Evolutionary conservation across 2,329 filamentous ascomycete species (phyloP).

Genomic region (Arthrinium puccinioides): DNA sequence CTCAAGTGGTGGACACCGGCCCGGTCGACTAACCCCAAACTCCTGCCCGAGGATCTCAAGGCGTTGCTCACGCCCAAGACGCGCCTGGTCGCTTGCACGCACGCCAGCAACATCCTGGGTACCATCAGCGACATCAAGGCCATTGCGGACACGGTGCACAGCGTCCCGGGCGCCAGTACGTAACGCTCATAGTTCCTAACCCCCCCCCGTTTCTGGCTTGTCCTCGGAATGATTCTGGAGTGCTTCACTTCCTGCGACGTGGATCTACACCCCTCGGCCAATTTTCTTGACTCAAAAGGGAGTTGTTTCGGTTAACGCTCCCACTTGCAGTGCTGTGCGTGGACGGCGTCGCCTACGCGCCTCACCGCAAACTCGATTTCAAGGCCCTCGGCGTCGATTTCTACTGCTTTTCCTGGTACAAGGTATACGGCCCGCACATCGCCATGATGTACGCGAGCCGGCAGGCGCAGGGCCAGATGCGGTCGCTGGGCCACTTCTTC

Average conservation of each 20-base stretch:
- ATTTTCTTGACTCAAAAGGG: too few species aligned
- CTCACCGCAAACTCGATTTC: constrained; percentile 51
- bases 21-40: constrained; percentile 45
- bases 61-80: constrained; percentile 56
- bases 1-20: constrained; percentile 64
- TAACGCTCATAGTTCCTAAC: too few species aligned
- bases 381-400: constrained; percentile 49
- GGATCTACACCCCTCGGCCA: too few species aligned
- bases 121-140: constrained; percentile 57
- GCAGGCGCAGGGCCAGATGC: constrained; percentile 31
- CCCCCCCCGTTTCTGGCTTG: too few species aligned
- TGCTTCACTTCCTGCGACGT: too few species aligned
- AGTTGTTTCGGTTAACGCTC: too few species aligned
- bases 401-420: constrained; percentile 56
- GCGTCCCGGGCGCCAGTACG: constrained; percentile 12
- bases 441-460: constrained; percentile 48
- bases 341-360: constrained; percentile 54
- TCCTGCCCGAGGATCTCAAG: constrained; percentile 49
- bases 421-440: constrained; percentile 55
- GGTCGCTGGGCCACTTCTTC: constrained; percentile 55
- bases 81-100: constrained; percentile 64
- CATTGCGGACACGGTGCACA: constrained; percentile 47
- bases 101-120: constrained; percentile 67
- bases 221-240: too few species aligned
- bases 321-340: constrained; percentile 30